Base-by-base conservation (phyloP, 495 filamentous ascomycete species). In the Cercophora sp. region DNA sequence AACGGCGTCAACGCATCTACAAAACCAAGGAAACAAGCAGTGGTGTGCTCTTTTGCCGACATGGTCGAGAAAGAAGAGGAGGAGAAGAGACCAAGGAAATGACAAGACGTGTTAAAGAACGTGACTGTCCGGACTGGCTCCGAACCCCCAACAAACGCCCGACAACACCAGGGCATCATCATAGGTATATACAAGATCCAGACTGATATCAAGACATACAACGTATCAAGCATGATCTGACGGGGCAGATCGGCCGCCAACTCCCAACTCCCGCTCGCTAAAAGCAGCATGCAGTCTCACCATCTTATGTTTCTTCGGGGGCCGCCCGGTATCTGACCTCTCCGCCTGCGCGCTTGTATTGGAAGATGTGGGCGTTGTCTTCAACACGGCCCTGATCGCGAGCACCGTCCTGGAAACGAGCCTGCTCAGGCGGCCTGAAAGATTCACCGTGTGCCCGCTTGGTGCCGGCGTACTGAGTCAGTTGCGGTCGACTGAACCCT, bases 381-480 rank as follows among this genome's bases (percentile, higher is more conserved):
- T 66, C 61, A 0, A 34, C 18, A n/a, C 9, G 2, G 8, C 25
- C 58, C 36, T 19, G 29, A 8, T 68, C 66, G 23, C 66, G 61
- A 26, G 58, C 55, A 1, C 66, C 66, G 37, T 68, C 50, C 29
- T 60, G 61, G 54, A 48, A 62, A 11, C 61, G 58, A 8, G 27
- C 26, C 3, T 20, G n/a, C 0, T 64, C 59, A 3, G 59, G 57
- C 0, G 20, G 36, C 19, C 52, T 23, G 47, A 68, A 68, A 2
- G 59, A 47, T 37, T 66, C 45, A 22, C 59, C 64, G 48, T 58
- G 61, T 3, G 56, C 45, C 1, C 66, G 61, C 52, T 68, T 68
- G 1, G 64, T 57, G 9, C 66, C 66, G 2, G 66, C 66, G 25
- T 60, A 55, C 48, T 41, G 48, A 13, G 42, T 8, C 10, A 49